Evolutionary conservation across 768 basidiomycete species (phyloP).

Genomic region (Flagelloscypha sp.): DNA sequence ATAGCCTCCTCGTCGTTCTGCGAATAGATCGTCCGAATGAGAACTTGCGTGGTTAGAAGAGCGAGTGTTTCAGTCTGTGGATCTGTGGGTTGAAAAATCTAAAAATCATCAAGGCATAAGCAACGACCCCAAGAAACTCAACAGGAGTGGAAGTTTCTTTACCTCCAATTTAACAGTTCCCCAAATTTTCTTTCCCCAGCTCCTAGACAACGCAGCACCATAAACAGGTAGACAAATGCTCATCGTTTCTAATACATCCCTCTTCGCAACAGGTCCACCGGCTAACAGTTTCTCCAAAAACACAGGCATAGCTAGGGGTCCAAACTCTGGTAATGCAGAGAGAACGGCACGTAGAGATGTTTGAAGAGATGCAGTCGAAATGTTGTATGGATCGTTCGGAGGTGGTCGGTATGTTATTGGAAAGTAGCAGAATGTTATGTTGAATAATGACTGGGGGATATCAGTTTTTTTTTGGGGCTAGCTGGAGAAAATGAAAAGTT

Average conservation of each 20-base stretch:
- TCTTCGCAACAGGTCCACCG: conserved; percentile 78
- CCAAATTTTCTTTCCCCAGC: conserved; percentile 76
- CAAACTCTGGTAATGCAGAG: conserved; percentile 69
- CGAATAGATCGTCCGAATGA: conserved; percentile 70
- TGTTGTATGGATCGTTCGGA: conserved; percentile 88
- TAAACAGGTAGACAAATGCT: conserved; percentile 76
- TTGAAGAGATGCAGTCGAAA: conserved; percentile 82
- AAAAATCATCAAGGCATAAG: conserved; percentile 2
- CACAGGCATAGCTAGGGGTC: conserved; percentile 74
- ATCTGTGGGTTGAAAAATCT: conserved; percentile 95
- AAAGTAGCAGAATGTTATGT: conserved; percentile 96
- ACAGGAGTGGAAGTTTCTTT: conserved; percentile 4
- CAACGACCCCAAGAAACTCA: background rate
- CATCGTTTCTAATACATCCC: conserved; percentile 79
- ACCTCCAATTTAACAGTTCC: conserved; percentile 88
- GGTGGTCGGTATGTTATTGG: conserved; percentile 95
- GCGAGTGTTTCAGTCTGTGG: conserved; percentile 64
- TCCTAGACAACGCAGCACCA: conserved; percentile 52
- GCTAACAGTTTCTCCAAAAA: conserved; percentile 89
- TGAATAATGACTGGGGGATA: conserved; percentile 69
- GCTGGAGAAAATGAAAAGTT: conserved; percentile 1
- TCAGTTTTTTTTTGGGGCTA: background rate
- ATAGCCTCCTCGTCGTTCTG: conserved; percentile 28
- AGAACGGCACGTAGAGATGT: conserved; percentile 49
- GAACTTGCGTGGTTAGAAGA: conserved; percentile 55